Conservation (phyloP, 768 basidiomycete genomes). For the Mycena maculata region DNA sequence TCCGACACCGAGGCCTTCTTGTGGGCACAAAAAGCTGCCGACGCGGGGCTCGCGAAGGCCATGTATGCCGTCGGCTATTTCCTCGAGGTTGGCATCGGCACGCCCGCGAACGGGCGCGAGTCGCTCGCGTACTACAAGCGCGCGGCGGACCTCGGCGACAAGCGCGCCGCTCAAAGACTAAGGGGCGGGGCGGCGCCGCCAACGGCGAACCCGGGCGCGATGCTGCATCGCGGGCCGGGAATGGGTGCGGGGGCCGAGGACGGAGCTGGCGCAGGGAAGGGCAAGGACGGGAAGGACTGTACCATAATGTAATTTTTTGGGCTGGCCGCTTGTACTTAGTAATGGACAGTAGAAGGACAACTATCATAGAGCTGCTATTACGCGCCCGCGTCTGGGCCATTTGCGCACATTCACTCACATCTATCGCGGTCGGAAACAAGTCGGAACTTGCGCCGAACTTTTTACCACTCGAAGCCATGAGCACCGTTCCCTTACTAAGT, state of each 20-base stretch:
- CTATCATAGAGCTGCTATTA: slow-evolving; percentile 28
- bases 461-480: no score
- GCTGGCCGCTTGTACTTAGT: slow-evolving; percentile 22
- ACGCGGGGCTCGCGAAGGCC: slow-evolving; percentile 91
- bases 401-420: background rate
- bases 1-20: slow-evolving; percentile 98
- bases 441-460: no score
- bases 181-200: slow-evolving; percentile 67
- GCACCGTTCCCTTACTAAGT: no score
- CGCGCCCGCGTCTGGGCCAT: background rate
- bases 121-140: slow-evolving; percentile 88
- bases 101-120: slow-evolving; percentile 72
- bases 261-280: slow-evolving; percentile 54
- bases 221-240: slow-evolving; percentile 67
- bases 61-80: slow-evolving; percentile 99
- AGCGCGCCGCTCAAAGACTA: slow-evolving; percentile 89
- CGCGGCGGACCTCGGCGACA: slow-evolving; percentile 93
- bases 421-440: no score
- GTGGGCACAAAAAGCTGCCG: slow-evolving; percentile 97
- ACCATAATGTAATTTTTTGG: slow-evolving; percentile 76
- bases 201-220: slow-evolving; percentile 70
- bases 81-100: slow-evolving; percentile 93
- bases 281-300: slow-evolving; percentile 83
- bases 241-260: slow-evolving; percentile 48
- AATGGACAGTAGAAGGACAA: slow-evolving; percentile 12